Percentiles rank a stretch among this genome's conserved stretches.
phyloP scores from a whole-genome alignment of 208 protist species.

The Willaertia magna region DNA sequence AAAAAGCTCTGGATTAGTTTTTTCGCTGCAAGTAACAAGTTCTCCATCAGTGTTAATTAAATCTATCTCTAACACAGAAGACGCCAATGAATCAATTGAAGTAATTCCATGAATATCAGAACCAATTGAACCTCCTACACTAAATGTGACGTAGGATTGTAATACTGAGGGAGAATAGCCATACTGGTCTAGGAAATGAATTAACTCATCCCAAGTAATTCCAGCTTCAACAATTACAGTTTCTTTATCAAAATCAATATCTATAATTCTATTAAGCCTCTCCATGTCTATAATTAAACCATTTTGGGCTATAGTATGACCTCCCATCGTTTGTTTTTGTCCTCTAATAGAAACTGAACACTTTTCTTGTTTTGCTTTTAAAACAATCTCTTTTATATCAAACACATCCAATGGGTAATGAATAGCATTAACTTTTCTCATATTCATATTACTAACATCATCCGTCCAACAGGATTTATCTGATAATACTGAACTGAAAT shows the following conservation, averaged over 20 bases:
- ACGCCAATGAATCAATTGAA: constrained; percentile 24
- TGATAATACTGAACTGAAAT: no score
- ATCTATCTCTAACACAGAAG: constrained; percentile 24
- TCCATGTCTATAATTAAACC: constrained; percentile 34
- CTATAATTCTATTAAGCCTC: constrained; percentile 3
- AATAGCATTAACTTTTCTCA: constrained; percentile 18
- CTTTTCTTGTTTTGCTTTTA: neutral
- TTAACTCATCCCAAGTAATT: constrained; percentile 34
- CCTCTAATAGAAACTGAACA: constrained; percentile 24
- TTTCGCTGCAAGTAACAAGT: constrained; percentile 20
- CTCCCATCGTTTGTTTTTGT: constrained; percentile 34
- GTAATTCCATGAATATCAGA: constrained; percentile 46
- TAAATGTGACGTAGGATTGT: constrained; percentile 39
- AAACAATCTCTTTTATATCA: constrained; percentile 25
- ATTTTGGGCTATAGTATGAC: constrained; percentile 20
- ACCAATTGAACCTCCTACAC: constrained; percentile 32
- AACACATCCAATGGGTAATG: constrained; percentile 15
- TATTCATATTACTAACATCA: constrained; percentile 35
- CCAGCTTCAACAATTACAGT: constrained; percentile 24
- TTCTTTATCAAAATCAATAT: constrained; percentile 5
- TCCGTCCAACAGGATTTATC: no score
- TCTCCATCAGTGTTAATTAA: constrained; percentile 26
- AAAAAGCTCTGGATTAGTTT: constrained; percentile 26
- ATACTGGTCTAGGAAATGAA: constrained; percentile 30
- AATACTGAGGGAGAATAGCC: constrained; percentile 33